These are phyloP conservation scores for Colletotrichum sp. DNA, from an alignment of 2,329 filamentous ascomycete genomes.

Conservation along the genomic window DNA sequence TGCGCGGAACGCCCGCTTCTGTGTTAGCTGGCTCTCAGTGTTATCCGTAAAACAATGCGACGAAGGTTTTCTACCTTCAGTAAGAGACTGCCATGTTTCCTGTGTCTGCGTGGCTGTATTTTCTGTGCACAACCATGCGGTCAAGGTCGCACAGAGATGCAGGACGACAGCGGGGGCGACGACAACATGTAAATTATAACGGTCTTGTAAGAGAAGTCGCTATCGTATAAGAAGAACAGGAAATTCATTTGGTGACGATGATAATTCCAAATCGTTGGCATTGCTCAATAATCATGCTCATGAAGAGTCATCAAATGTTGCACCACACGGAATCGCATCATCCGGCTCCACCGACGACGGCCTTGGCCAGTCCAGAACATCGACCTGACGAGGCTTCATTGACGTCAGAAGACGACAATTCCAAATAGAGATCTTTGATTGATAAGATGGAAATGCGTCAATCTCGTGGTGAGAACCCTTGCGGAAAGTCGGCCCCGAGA, in stretches of 20 bases:
- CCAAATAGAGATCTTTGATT: background rate
- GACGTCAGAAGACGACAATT: background rate
- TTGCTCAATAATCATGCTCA: background rate
- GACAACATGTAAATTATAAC: background rate
- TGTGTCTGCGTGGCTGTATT: rapidly evolving
- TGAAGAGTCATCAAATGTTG: background rate
- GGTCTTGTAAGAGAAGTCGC: rapidly evolving
- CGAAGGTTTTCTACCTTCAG: too few relatives aligned
- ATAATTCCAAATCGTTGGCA: background rate
- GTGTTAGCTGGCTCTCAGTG: too few relatives aligned
- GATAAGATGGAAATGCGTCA: background rate
- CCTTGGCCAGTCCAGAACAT: background rate
- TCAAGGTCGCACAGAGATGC: background rate
- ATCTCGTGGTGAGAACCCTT: slow-evolving; percentile 2
- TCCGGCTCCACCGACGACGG: background rate
- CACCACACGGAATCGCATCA: background rate
- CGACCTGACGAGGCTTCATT: background rate
- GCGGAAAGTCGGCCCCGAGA: background rate
- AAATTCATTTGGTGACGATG: rapidly evolving
- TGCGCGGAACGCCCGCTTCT: rapidly evolving
- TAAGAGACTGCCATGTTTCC: rapidly evolving
- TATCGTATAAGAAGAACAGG: rapidly evolving
- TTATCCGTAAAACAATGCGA: too few relatives aligned
- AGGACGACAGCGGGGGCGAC: background rate
- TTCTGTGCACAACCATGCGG: rapidly evolving